Evolutionary conservation across 257 asterid species (phyloP).

Genomic region (Solanum lignicaule): DNA sequence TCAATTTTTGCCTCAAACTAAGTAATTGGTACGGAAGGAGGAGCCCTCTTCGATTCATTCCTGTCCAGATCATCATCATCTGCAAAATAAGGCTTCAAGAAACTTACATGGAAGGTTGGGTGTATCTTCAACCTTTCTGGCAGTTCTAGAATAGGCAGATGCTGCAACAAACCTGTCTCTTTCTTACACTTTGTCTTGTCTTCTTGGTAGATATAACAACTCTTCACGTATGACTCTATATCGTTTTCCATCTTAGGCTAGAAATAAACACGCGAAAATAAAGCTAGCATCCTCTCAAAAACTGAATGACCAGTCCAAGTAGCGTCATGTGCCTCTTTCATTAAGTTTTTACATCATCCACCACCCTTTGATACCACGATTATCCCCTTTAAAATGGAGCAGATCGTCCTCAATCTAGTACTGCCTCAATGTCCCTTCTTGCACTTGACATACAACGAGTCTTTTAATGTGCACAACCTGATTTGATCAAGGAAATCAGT

Average conservation of each 20-base stretch:
- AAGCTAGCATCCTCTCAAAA: not conserved
- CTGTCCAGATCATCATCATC: not conserved
- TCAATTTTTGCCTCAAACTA: too few relatives aligned
- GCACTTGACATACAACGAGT: not conserved
- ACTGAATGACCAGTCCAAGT: not conserved
- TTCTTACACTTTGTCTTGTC: not conserved
- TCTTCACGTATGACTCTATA: not conserved
- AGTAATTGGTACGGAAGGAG: too few relatives aligned
- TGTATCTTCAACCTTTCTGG: too few relatives aligned
- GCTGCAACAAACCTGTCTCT: too few relatives aligned
- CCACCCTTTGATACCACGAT: not conserved
- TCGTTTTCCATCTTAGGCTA: not conserved
- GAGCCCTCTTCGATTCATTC: too few relatives aligned
- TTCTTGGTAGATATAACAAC: too few relatives aligned
- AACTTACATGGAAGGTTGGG: too few relatives aligned
- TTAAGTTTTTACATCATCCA: too few relatives aligned
- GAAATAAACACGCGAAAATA: not conserved
- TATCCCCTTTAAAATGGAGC: not conserved
- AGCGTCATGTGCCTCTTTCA: not conserved
- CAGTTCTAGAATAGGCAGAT: not conserved
- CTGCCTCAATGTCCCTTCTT: not conserved
- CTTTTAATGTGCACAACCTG: not conserved
- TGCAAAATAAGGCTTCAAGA: not conserved
- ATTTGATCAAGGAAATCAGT: too few relatives aligned
- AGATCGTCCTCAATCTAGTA: not conserved